phyloP scores from a whole-genome alignment of 306 rosid species.

The Cicer cuneatum region DNA sequence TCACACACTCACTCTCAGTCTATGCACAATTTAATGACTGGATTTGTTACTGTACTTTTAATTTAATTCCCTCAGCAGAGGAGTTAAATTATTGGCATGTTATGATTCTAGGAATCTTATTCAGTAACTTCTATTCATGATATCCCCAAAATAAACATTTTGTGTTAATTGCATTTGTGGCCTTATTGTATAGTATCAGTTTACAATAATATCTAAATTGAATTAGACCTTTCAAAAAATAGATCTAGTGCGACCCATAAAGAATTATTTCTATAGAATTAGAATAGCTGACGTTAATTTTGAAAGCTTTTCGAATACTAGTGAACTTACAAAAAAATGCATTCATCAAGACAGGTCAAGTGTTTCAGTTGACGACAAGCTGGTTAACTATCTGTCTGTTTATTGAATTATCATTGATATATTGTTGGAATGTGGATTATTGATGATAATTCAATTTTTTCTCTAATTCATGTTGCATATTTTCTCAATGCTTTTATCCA shows the following conservation, averaged over 20 bases:
- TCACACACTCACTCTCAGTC: not conserved
- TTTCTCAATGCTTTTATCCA: conserved; percentile 51
- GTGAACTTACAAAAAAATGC: conserved; percentile 29
- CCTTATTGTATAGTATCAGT: conserved; percentile 17
- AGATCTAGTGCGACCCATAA: conserved; percentile 18
- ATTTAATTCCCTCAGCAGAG: conserved; percentile 24
- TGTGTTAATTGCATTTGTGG: conserved; percentile 32
- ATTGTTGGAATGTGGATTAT: conserved; percentile 17
- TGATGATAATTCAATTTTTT: conserved; percentile 29
- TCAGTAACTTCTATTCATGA: conserved; percentile 29
- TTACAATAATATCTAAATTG: conserved; percentile 37
- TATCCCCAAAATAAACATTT: conserved; percentile 7
- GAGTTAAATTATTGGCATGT: conserved; percentile 24
- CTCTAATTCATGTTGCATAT: conserved; percentile 29
- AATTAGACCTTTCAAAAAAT: conserved; percentile 31
- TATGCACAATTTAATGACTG: conserved; percentile 3
- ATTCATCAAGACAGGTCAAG: conserved; percentile 34
- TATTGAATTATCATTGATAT: conserved; percentile 11
- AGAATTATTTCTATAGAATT: conserved; percentile 38
- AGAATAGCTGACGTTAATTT: conserved; percentile 18
- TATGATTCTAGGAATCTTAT: conserved; percentile 21
- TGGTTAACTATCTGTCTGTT: conserved; percentile 27
- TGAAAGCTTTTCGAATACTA: conserved; percentile 30
- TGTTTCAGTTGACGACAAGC: conserved; percentile 17
- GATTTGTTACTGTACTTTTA: not conserved